Evolutionary conservation across 2,329 filamentous ascomycete species (phyloP).

Genomic region (Plectosphaerella cucumerina): DNA sequence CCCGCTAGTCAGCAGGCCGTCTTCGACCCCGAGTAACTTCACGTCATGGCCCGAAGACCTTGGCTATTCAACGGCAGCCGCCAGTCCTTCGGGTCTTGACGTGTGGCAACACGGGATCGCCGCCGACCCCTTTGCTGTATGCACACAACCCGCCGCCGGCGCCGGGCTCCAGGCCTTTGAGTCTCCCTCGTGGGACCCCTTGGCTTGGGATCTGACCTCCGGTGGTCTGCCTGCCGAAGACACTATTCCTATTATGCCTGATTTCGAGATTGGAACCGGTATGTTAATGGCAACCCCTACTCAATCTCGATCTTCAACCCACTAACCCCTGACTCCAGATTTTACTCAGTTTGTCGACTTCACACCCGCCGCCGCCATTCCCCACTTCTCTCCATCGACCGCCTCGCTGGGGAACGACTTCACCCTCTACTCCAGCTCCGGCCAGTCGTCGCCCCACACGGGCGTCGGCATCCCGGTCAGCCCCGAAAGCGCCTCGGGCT

Average conservation of each 20-base stretch:
- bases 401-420: background rate
- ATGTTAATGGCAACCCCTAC: background rate
- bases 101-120: conserved; percentile 1
- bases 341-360: background rate
- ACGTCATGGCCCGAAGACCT: conserved; percentile 6
- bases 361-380: background rate
- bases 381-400: background rate
- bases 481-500: conserved; percentile 2
- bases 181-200: background rate
- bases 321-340: background rate
- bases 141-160: background rate
- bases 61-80: conserved; percentile 1
- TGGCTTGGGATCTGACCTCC: background rate
- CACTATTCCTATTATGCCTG: background rate
- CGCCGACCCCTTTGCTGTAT: conserved; percentile 1
- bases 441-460: conserved; percentile 1
- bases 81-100: conserved; percentile 1
- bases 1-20: conserved; percentile 3
- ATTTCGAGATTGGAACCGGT: conserved; percentile 4
- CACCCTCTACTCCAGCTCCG: conserved; percentile 7
- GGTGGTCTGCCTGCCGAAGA: background rate
- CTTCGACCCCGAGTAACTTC: conserved; percentile 7
- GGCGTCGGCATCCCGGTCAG: conserved; percentile 6
- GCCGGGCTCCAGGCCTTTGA: background rate
- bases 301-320: too few species aligned